A percentile compares a stretch with the other conserved stretches of the same genome.
Evolutionary conservation across 495 filamentous ascomycete species (phyloP).

Genomic region (Hypoxylon perforatum): DNA sequence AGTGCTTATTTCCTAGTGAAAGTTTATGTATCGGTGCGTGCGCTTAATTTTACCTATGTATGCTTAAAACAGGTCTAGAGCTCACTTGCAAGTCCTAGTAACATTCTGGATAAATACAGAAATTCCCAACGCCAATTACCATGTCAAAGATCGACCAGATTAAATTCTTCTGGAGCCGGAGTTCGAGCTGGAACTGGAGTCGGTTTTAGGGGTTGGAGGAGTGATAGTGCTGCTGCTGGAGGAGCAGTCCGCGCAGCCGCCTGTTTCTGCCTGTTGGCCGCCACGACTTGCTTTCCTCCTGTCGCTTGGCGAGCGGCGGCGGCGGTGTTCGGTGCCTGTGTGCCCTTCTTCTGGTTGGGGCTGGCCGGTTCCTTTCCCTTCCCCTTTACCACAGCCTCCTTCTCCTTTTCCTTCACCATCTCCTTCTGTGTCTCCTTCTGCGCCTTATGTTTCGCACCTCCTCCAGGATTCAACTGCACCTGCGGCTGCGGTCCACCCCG

Average conservation of each 20-base stretch:
- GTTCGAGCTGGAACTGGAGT: background rate
- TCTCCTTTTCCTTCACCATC: conserved; percentile 3
- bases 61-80: background rate
- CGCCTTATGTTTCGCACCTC: background rate
- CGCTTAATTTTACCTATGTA: background rate
- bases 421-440: conserved; percentile 9
- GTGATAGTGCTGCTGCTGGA: too few species aligned
- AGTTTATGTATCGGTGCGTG: background rate
- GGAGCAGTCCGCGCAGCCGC: too few species aligned
- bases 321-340: too few species aligned
- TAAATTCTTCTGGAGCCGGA: conserved; percentile 4
- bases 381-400: background rate
- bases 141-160: conserved; percentile 28
- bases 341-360: background rate
- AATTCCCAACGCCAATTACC: background rate
- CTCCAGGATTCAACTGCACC: too few species aligned
- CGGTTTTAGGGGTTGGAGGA: too few species aligned
- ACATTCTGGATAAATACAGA: background rate
- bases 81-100: background rate
- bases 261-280: too few species aligned
- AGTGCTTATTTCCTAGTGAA: background rate
- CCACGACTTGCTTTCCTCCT: too few species aligned
- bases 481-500: too few species aligned
- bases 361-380: background rate
- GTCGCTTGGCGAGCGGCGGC: too few species aligned